phyloP scores from a whole-genome alignment of 2,329 filamentous ascomycete genomes.

The Paraphaeosphaeria sporulosa region DNA sequence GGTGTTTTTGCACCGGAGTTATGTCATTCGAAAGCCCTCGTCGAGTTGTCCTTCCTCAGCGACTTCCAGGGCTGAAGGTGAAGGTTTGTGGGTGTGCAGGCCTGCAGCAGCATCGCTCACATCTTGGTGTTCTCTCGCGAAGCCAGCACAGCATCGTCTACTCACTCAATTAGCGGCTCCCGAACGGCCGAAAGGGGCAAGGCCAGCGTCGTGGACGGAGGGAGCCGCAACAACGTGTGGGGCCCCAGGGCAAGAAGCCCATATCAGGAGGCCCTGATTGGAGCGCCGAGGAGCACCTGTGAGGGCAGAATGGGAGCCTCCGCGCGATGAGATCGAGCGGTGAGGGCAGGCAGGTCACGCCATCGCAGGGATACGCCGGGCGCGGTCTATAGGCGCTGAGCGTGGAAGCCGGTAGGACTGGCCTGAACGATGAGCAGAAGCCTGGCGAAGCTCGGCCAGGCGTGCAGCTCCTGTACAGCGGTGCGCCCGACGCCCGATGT shows the following conservation, averaged over 20 bases:
- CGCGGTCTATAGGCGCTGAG: not conserved
- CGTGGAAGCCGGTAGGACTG: not conserved
- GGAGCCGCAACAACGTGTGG: not conserved
- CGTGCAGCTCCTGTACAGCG: not conserved
- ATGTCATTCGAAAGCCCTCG: constrained; percentile 26
- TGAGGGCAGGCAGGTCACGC: not conserved
- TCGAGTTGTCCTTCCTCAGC: constrained; percentile 29
- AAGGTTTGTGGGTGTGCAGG: constrained; percentile 24
- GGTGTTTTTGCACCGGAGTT: constrained; percentile 8
- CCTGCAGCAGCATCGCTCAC: constrained; percentile 22
- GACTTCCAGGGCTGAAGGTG: constrained; percentile 2
- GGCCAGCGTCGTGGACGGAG: not conserved
- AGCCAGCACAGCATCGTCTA: not conserved
- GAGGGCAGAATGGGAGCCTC: not conserved
- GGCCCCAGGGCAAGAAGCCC: not conserved
- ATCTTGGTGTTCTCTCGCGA: constrained; percentile 25
- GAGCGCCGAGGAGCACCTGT: not conserved
- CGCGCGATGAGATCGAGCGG: not conserved
- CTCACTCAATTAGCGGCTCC: constrained; percentile 3
- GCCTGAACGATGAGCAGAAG: not conserved
- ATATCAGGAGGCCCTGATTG: constrained; percentile 3
- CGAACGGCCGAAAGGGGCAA: constrained; percentile 2
- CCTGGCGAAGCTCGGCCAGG: not conserved
- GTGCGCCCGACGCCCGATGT: not conserved
- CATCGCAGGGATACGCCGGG: not conserved